These are phyloP conservation scores for Mycogone perniciosa DNA, from an alignment of 2,329 filamentous ascomycete species.

Conservation along the genomic window DNA sequence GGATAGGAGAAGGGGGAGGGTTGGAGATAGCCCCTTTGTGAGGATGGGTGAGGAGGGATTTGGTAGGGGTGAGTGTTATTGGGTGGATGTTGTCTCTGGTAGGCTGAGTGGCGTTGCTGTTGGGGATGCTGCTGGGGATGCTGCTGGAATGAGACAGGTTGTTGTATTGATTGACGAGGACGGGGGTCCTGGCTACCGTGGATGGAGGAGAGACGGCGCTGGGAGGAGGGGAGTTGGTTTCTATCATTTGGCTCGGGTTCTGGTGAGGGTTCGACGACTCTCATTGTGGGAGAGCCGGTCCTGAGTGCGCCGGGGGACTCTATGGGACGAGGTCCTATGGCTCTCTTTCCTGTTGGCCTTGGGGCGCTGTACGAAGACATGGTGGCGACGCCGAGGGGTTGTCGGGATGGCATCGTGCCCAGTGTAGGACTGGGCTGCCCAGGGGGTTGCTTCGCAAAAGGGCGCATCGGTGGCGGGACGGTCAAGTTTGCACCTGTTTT, in stretches of 20 bases:
- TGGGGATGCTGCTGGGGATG: neutral
- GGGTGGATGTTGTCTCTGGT: neutral
- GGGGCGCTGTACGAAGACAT: constrained; percentile 8
- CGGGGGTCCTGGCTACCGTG: neutral
- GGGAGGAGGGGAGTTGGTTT: constrained; percentile 10
- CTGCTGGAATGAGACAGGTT: neutral
- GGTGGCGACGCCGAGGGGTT: constrained; percentile 6
- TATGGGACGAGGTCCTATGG: constrained; percentile 2
- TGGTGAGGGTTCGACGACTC: constrained; percentile 26
- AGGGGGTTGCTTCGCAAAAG: neutral
- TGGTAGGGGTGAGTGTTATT: constrained; percentile 4
- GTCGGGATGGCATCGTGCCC: constrained; percentile 23
- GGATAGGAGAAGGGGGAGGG: constrained; percentile 14
- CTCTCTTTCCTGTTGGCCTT: neutral
- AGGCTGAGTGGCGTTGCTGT: neutral
- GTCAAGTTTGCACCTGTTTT: neutral
- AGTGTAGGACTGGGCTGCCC: constrained; percentile 24
- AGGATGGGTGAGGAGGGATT: constrained; percentile 9
- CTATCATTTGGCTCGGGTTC: constrained; percentile 25
- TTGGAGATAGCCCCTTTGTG: constrained; percentile 15
- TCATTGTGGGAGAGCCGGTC: constrained; percentile 31
- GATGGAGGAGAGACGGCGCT: neutral
- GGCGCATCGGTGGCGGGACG: neutral
- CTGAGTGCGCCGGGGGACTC: constrained; percentile 16
- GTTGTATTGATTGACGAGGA: neutral